Evolutionary conservation across 768 basidiomycete species (phyloP).

Genomic region (Tricholoma bakamatsutake): DNA sequence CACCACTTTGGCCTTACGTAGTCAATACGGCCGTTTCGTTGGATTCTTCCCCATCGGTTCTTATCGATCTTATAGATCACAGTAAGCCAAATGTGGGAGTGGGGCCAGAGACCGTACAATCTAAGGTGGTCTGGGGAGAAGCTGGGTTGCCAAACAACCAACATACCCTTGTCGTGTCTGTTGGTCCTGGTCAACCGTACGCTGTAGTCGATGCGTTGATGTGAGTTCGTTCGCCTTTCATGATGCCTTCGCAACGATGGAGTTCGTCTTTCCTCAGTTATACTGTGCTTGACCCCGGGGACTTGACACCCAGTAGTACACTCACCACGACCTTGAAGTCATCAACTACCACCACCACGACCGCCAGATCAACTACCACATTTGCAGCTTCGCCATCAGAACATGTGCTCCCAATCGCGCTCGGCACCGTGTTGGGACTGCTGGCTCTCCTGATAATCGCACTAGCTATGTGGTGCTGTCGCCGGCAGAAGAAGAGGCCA

Average conservation of each 20-base stretch:
- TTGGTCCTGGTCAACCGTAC: conserved; percentile 29
- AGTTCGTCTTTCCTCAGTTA: conserved; percentile 14
- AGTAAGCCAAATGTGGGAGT: conserved; percentile 21
- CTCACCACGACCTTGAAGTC: conserved; percentile 13
- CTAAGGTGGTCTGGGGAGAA: conserved; percentile 32
- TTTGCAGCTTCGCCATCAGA: conserved; percentile 12
- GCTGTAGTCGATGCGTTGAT: conserved; percentile 35
- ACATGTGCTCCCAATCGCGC: conserved; percentile 24
- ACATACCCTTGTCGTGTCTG: conserved; percentile 33
- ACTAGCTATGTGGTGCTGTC: conserved; percentile 24
- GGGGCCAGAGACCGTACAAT: conserved; percentile 34
- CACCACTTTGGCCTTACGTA: conserved; percentile 40
- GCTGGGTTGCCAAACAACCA: conserved; percentile 24
- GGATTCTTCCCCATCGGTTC: conserved; percentile 25
- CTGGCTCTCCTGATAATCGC: conserved; percentile 24
- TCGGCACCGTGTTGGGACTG: conserved; percentile 28
- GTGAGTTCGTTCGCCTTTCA: conserved; percentile 19
- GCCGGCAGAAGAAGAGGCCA: conserved; percentile 21
- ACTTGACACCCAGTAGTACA: conserved; percentile 11
- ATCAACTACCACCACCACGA: neutral
- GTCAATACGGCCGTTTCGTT: conserved; percentile 36
- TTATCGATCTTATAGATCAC: conserved; percentile 36
- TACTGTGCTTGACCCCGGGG: conserved; percentile 16
- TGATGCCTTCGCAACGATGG: neutral
- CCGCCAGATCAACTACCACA: neutral